Evolutionary conservation across 2,329 filamentous ascomycete species (phyloP), one percentile per base, ranked within the genome.

Genomic region (Colletotrichum tofieldiae): DNA sequence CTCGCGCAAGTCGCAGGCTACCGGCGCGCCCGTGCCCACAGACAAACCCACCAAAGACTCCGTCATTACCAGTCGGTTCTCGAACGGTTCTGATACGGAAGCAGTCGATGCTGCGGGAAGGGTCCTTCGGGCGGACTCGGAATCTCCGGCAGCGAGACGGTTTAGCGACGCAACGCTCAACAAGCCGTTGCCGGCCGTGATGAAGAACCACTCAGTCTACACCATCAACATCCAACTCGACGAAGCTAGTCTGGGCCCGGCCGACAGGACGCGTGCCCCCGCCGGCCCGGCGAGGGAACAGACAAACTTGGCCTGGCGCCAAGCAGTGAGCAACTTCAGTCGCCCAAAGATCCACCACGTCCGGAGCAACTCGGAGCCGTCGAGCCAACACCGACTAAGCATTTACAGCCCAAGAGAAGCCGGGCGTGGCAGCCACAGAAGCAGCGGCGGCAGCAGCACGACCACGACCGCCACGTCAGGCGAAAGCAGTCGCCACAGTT

Each of bases 101-200:
- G 29, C 29, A 32, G 29, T 32, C 29, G 29, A 32, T 6, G 29
- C 29, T 32, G 29, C 29, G 4, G 29, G 29, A 32, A 39, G 45
- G 2, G 32, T 32, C 11, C 52, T 65, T 20, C 35, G 54, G 23
- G 23, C 29, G 18, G 56, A 47, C 5, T n/a, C n/a, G 4, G 65
- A 65, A 45, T 55, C 26, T 29, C 66, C 60, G 4, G 39, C 39
- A 26, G 16, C 32, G 8, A 72, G 39, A 41, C 54, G 52, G 18
- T 70, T 65, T 41, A 65, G 60, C 45, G 54, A 55, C 9, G 41
- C 26, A 12, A 65, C 26, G 3, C 66, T 80, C 20, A 80, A 80
- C 73, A 81, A 80, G 60, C 79, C 79, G 0, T 71, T 80, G 12
- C 79, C 79, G 6, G 68, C 72, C 5, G 74, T 80, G 8, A 32